Conservation (phyloP, 352 stramenopile genomes). For the Phytophthora pinifolia region DNA sequence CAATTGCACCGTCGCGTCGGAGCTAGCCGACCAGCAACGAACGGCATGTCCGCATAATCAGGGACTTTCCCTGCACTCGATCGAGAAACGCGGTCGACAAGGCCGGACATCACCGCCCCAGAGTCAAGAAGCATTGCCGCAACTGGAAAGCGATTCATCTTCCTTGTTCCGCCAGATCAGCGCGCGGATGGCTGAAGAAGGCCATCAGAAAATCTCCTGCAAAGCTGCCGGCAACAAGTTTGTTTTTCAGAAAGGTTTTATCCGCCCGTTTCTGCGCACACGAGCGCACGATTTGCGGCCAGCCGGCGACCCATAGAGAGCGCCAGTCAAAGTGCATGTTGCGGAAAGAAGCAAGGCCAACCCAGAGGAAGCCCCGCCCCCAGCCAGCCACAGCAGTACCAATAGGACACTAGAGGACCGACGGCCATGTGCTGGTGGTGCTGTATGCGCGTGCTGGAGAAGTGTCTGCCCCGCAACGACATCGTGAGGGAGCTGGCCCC, state of each 20-base stretch:
- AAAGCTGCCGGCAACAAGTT: no score
- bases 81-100: neutral
- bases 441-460: constrained; percentile 87
- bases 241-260: neutral
- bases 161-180: neutral
- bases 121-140: neutral
- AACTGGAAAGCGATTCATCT: neutral
- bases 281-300: constrained; percentile 21
- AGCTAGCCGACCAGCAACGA: neutral
- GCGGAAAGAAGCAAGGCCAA: constrained; percentile 17
- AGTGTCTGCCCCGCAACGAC: constrained; percentile 85
- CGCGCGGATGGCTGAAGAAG: constrained; percentile 23
- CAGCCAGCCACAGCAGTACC: neutral
- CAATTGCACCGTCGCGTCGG: neutral
- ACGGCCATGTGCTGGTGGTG: constrained; percentile 82
- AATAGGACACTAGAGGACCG: neutral
- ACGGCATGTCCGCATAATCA: no score
- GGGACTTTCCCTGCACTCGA: constrained; percentile 1
- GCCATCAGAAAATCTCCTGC: neutral
- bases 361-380: constrained; percentile 7
- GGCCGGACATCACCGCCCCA: no score
- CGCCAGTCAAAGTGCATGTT: constrained; percentile 31
- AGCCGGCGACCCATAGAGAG: constrained; percentile 23
- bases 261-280: constrained; percentile 22
- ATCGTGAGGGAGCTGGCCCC: constrained; percentile 85